Evolutionary conservation across 371 early-diverging fungal species (phyloP), one percentile per base, ranked within the genome.

Genomic region (Mortierella sp.): DNA sequence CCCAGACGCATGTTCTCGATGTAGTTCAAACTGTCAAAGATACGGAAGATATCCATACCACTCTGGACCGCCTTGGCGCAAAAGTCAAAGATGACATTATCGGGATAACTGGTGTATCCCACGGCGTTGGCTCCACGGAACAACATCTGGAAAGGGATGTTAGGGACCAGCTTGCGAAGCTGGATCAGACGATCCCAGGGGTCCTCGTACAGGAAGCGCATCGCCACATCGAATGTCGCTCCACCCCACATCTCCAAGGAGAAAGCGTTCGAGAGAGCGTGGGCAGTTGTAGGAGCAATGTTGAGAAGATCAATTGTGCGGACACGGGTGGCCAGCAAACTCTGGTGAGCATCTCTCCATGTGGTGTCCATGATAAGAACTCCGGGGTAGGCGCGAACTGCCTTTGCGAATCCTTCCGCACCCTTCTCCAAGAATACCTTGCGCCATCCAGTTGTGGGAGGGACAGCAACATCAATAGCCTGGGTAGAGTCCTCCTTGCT

Each of bases 61-160:
- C 89, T 82, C 72, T 91, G 84, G 60, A 89, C 90, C 31, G 98
- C 96, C 78, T 92, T 92, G 75, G 88, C 90, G 81, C 97, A 97
- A 83, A 97, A 97, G 61, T 95, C 96, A 63, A 94, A 96, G 26
- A 96, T 89, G 19, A 95, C 94, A 72, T 97, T 96, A 82, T 97
- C 98, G 5, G 98, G 98, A 78, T 97, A 97, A 55, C 93, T 93
- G 34, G 97, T 97, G 83, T 97, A 97, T 31, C 98, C 98, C 24
- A 97, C 98, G 11, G 96, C 98, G 67, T 97, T 97, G 62, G 98
- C 98, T 52, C 98, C 98, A 80, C 98, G 92, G 53, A 97, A 89
- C 34, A 97, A 86, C 98, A 97, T 97, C 82, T 95, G 96, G 90
- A 97, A 97, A 19, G 98, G 98, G 75, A 97, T 87, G 82, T 97